Evolutionary conservation across 2,329 filamentous ascomycete genomes (phyloP), one percentile per base, ranked within the genome.

Genomic region (Neurospora crassa): DNA sequence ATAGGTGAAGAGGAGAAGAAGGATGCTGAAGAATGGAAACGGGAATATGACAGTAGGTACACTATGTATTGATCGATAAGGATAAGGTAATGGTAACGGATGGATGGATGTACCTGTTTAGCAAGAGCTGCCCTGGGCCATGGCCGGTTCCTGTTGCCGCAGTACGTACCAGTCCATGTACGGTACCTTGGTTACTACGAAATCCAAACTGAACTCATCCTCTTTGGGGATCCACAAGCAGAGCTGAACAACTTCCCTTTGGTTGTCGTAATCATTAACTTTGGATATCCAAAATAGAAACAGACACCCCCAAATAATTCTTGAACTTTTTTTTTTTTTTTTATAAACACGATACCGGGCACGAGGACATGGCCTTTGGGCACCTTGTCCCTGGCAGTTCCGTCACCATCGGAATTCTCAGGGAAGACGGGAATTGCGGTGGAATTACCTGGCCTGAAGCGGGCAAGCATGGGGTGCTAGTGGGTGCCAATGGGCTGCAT

Each of bases 321-420:
- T 29, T 14, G 34, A 37, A 53, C n/a, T 47, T 5, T 24, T 16
- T 53, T 29, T 24, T 37, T 37, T 37, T 37, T 34, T 29, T n/a
- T 29, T 16, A 1, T 24, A 14, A 7, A 37, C 34, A 37, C 34
- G 45, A 53, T 53, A 53, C 20, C 45, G 5, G 45, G 2, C 0
- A 53, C 45, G 5, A 53, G 45, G 45, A 24, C 45, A 53, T 53
- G 47, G 24, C 47, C 24, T 53, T 53, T 20, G 53, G 12, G 47
- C n/a, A 59, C 1, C 24, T 29, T 29, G 53, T 34, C 24, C 47
- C 47, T 59, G 18, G 53, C 29, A 29, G 29, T 63, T 37, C 53
- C 53, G 53, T 63, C 53, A 63, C 53, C 53, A 63, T 63, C 53
- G 53, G 53, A 63, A 63, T 63, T 63, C 53, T 63, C 53, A 63